phyloP scores from a whole-genome alignment of 2,329 filamentous ascomycete species.

The Penicillium sp. region DNA sequence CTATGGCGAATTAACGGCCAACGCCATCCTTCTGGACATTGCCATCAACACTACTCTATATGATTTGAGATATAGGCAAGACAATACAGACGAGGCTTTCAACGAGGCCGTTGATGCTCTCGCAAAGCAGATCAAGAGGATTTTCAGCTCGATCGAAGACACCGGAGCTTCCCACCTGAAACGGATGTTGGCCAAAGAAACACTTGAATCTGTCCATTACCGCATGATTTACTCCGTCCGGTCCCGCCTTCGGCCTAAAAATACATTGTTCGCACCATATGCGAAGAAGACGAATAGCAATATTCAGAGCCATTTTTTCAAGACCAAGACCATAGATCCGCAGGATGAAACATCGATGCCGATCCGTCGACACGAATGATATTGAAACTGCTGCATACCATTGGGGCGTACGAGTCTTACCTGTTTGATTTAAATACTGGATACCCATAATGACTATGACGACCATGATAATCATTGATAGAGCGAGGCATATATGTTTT shows the following conservation, averaged over 20 bases:
- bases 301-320: conserved; percentile 11
- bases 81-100: conserved; percentile 54
- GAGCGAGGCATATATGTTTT: conserved; percentile 7
- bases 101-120: conserved; percentile 71
- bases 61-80: conserved; percentile 31
- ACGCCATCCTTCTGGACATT: conserved; percentile 69
- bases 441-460: not conserved
- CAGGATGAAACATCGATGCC: conserved; percentile 3
- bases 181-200: conserved; percentile 74
- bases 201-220: conserved; percentile 71
- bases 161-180: conserved; percentile 70
- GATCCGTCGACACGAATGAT: not conserved
- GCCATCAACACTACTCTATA: conserved; percentile 66
- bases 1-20: conserved; percentile 67
- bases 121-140: conserved; percentile 56
- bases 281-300: conserved; percentile 12
- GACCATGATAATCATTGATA: conserved; percentile 3
- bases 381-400: not conserved
- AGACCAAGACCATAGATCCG: not conserved
- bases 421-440: not conserved
- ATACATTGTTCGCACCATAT: conserved; percentile 39
- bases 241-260: conserved; percentile 59
- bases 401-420: not conserved
- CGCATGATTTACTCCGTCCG: conserved; percentile 71
- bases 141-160: conserved; percentile 67